Evolutionary conservation across 441 rosid genomes (phyloP).

Genomic region (Hypseocharis bilobata): DNA sequence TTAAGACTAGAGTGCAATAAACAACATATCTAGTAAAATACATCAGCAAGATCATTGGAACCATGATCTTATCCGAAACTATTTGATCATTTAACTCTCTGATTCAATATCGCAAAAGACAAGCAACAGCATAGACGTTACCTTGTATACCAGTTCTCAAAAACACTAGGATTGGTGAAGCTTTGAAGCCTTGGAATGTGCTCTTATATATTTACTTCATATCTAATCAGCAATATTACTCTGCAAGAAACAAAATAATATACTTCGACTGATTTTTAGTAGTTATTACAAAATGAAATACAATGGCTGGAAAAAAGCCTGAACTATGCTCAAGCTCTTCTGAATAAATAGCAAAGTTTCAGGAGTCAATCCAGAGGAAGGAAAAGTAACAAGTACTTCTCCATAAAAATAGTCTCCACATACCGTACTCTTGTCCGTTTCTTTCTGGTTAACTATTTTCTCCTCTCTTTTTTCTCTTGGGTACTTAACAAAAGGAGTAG

Average conservation of each 20-base stretch:
- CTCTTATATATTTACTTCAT: neutral
- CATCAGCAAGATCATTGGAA: neutral
- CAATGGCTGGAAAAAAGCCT: no score
- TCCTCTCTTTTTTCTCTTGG: no score
- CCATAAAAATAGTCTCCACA: no score
- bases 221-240: neutral
- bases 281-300: neutral
- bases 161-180: neutral
- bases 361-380: no score
- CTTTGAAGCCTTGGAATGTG: neutral
- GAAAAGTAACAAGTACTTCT: no score
- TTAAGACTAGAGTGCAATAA: neutral
- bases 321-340: no score
- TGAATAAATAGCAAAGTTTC: no score
- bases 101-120: neutral
- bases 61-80: neutral
- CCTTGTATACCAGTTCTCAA: conserved; percentile 15
- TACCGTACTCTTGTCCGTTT: no score
- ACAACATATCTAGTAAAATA: neutral
- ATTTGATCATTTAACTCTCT: no score
- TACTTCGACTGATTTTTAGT: neutral
- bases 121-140: neutral
- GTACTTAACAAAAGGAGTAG: no score
- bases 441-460: no score
- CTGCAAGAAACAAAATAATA: neutral